Conservation (phyloP, 345 rosid species). For the Salix udensis region DNA sequence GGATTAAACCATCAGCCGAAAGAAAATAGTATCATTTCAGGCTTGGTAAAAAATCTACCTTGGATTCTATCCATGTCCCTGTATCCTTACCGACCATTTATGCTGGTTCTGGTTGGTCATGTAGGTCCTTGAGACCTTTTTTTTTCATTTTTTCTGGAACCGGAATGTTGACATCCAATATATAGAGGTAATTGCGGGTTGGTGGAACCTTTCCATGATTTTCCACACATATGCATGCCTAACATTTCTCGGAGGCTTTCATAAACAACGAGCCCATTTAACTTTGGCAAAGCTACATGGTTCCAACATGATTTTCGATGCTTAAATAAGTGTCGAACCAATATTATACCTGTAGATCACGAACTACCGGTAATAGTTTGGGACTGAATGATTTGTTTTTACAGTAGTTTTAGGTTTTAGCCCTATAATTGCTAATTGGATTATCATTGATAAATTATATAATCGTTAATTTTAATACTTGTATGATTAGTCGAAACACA, state of each 20-base stretch:
- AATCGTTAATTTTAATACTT: no score
- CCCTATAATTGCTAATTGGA: no score
- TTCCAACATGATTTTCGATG: conserved; percentile 6
- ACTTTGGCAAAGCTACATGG: background rate
- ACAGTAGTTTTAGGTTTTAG: no score
- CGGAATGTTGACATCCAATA: background rate
- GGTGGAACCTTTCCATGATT: conserved; percentile 1
- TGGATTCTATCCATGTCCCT: conserved; percentile 20
- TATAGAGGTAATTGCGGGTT: conserved; percentile 11
- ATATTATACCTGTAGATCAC: background rate
- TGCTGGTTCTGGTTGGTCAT: background rate
- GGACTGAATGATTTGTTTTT: no score
- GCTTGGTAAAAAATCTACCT: background rate
- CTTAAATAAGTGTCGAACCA: background rate
- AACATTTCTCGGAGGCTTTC: background rate
- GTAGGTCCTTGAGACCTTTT: background rate
- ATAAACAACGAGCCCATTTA: background rate
- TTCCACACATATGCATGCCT: background rate
- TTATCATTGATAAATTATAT: no score
- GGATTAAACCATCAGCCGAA: background rate
- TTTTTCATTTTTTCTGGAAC: background rate
- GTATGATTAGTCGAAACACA: no score
- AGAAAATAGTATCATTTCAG: background rate
- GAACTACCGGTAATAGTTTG: no score
- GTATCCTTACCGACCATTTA: background rate